Percentiles rank a stretch among this genome's conserved stretches.
These are phyloP conservation scores for Ceratocystis smalleyi DNA, from an alignment of 2,329 filamentous ascomycete species.

Conservation along the genomic window DNA sequence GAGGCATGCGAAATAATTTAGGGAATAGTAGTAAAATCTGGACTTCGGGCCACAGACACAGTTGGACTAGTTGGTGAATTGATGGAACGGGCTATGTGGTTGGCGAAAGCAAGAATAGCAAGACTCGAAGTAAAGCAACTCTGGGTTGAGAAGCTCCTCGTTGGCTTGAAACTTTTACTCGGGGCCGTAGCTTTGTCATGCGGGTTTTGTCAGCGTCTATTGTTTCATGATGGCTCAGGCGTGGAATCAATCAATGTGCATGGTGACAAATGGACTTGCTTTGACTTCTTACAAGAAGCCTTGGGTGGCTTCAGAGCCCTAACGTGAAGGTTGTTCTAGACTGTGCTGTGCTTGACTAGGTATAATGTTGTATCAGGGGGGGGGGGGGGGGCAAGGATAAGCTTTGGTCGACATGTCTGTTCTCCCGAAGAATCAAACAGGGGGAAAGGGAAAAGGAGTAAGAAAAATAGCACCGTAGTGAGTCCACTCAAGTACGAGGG, in stretches of 20 bases:
- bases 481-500: too few relatives aligned
- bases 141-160: background rate
- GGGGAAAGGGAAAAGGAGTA: too few relatives aligned
- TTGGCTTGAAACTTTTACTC: background rate
- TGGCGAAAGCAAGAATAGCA: background rate
- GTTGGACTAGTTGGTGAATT: background rate
- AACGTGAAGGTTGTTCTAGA: background rate
- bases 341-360: background rate
- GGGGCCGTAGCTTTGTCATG: background rate
- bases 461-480: too few relatives aligned
- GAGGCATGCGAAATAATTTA: background rate
- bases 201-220: background rate
- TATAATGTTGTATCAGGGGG: too few relatives aligned
- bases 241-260: background rate
- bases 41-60: constrained; percentile 7
- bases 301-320: background rate
- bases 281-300: background rate
- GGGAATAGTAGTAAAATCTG: background rate
- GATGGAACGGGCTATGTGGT: background rate
- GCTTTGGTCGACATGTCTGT: too few relatives aligned
- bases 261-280: background rate
- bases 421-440: too few relatives aligned
- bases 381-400: too few relatives aligned
- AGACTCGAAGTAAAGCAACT: background rate
- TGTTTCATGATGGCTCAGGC: background rate